Percentiles rank a stretch among this genome's conserved stretches.
phyloP scores from a whole-genome alignment of 306 rosid species.

The Ochetophila trinervis region DNA sequence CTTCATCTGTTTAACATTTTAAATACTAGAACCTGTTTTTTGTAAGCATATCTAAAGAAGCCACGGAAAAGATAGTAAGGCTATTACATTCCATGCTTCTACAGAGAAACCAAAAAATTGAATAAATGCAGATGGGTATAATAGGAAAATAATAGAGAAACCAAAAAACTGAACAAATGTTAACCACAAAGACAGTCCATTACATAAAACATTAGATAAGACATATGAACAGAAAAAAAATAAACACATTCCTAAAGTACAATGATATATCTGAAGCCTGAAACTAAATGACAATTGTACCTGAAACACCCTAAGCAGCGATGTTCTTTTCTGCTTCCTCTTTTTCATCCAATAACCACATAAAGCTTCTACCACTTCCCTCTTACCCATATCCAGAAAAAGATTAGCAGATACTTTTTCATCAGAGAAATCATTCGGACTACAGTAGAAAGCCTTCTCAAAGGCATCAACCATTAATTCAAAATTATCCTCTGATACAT shows the following conservation, averaged over 20 bases:
- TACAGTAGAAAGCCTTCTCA: slow-evolving; percentile 55
- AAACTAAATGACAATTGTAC: slow-evolving; percentile 31
- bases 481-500: slow-evolving; percentile 50
- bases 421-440: slow-evolving; percentile 42
- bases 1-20: no score
- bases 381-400: slow-evolving; percentile 42
- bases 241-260: neutral
- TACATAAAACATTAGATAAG: neutral
- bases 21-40: no score
- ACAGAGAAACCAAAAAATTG: no score
- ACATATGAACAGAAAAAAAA: slow-evolving; percentile 1
- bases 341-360: slow-evolving; percentile 62
- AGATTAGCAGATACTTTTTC: slow-evolving; percentile 38
- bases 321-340: slow-evolving; percentile 48
- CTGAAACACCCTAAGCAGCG: slow-evolving; percentile 64
- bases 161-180: no score
- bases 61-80: no score
- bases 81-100: no score
- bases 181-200: neutral
- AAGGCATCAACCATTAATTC: slow-evolving; percentile 67
- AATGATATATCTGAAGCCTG: slow-evolving; percentile 18
- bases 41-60: no score
- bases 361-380: slow-evolving; percentile 48
- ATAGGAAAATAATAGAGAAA: no score
- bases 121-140: no score